phyloP scores from a whole-genome alignment of 805 yeast species.

The Candida incommunis region DNA sequence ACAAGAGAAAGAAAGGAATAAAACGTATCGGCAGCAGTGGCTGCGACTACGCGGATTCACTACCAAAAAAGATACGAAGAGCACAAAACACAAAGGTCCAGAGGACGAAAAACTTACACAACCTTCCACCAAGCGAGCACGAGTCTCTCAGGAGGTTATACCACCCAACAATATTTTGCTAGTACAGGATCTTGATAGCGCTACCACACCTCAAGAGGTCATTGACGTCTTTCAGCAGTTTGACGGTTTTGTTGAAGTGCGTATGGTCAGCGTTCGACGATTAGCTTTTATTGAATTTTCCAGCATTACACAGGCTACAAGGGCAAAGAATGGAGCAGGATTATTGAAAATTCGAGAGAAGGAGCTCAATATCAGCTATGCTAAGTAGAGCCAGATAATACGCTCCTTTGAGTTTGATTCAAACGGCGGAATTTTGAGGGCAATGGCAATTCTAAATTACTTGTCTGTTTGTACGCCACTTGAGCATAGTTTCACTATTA shows the following conservation, averaged over 20 bases:
- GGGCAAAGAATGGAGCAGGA: not conserved
- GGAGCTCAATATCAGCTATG: not conserved
- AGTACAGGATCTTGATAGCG: slow-evolving; percentile 45
- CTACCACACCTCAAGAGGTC: slow-evolving; percentile 27
- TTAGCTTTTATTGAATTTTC: slow-evolving; percentile 69
- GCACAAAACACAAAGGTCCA: slow-evolving; percentile 4
- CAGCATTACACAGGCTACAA: not conserved
- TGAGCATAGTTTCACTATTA: too few species aligned
- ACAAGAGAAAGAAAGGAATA: slow-evolving; percentile 10
- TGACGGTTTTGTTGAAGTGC: slow-evolving; percentile 49
- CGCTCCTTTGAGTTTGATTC: not conserved
- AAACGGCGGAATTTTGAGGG: too few species aligned
- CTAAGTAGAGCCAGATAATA: too few species aligned
- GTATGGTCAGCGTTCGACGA: slow-evolving; percentile 47
- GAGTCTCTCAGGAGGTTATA: slow-evolving; percentile 11
- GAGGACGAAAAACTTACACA: slow-evolving; percentile 5
- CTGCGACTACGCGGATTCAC: slow-evolving; percentile 10
- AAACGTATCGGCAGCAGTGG: slow-evolving; percentile 3
- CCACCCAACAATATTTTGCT: slow-evolving; percentile 61
- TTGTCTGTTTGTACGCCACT: too few species aligned
- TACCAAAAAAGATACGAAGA: slow-evolving; percentile 6
- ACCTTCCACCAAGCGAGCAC: not conserved
- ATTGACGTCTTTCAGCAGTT: slow-evolving; percentile 31
- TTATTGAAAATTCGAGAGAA: not conserved
- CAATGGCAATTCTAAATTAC: too few species aligned